phyloP scores from a whole-genome alignment of 2,329 filamentous ascomycete species.

The Verticillium tricorpus region DNA sequence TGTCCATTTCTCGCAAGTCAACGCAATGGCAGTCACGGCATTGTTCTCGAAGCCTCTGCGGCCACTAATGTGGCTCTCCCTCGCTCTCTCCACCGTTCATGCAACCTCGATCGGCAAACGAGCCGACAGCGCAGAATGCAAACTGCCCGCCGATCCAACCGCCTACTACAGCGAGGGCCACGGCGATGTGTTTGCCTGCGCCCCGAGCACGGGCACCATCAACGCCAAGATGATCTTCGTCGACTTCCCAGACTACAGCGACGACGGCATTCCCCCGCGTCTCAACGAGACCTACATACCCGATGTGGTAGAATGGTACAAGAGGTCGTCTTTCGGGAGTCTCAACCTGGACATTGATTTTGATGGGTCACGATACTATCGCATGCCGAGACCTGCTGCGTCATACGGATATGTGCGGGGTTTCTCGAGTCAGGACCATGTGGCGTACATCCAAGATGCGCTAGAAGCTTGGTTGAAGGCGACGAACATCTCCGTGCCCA shows the following conservation, averaged over 20 bases:
- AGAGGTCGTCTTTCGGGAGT: slow-evolving; percentile 7
- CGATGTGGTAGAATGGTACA: slow-evolving; percentile 6
- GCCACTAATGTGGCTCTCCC: neutral
- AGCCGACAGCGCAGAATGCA: slow-evolving; percentile 8
- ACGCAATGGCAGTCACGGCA: neutral
- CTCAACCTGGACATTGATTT: slow-evolving; percentile 17
- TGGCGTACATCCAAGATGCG: slow-evolving; percentile 23
- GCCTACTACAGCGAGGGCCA: slow-evolving; percentile 25
- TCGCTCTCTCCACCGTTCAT: neutral
- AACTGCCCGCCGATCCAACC: slow-evolving; percentile 17
- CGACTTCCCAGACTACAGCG: slow-evolving; percentile 24
- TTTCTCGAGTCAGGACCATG: slow-evolving; percentile 18
- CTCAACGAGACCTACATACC: slow-evolving; percentile 5
- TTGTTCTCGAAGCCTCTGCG: neutral
- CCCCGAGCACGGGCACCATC: slow-evolving; percentile 24
- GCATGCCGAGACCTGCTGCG: slow-evolving; percentile 17
- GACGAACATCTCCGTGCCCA: slow-evolving; percentile 7
- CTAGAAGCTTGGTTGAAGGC: slow-evolving; percentile 15
- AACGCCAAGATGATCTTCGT: slow-evolving; percentile 30
- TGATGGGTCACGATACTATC: slow-evolving; percentile 17
- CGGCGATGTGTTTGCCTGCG: slow-evolving; percentile 21
- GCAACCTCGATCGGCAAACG: neutral
- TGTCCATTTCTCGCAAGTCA: neutral
- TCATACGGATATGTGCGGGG: slow-evolving; percentile 22
- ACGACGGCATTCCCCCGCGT: slow-evolving; percentile 17